These are phyloP conservation scores for Mycena albidolilacea DNA, from an alignment of 768 basidiomycete genomes.

Conservation along the genomic window DNA sequence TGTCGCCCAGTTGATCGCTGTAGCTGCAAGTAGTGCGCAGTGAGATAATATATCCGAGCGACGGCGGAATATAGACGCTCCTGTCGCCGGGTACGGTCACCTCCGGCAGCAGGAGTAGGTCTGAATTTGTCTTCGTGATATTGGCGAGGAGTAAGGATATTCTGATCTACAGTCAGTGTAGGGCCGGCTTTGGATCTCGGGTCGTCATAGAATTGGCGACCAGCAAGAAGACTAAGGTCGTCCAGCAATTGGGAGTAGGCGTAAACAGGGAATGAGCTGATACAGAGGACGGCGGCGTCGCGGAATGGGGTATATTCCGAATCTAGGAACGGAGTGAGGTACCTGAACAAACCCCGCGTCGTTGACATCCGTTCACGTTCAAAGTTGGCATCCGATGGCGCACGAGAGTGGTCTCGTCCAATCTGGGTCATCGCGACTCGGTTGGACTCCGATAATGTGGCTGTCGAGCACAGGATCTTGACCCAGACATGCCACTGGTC, in stretches of 20 bases:
- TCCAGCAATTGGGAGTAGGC: conserved; percentile 88
- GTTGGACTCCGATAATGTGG: conserved; percentile 72
- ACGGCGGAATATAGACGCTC: conserved; percentile 89
- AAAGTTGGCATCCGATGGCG: conserved; percentile 79
- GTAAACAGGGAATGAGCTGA: conserved; percentile 86
- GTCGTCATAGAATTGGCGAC: conserved; percentile 90
- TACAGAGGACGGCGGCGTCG: conserved; percentile 88
- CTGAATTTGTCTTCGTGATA: conserved; percentile 77
- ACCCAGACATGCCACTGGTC: conserved; percentile 91
- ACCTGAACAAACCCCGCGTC: conserved; percentile 86
- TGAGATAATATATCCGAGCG: conserved; percentile 90
- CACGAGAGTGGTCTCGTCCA: conserved; percentile 78
- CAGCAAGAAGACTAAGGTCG: conserved; percentile 84
- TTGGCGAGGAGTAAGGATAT: conserved; percentile 64
- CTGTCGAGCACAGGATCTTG: conserved; percentile 88
- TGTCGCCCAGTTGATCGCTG: conserved; percentile 78
- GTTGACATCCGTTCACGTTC: conserved; percentile 89
- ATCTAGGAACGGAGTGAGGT: conserved; percentile 89
- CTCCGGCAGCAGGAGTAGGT: conserved; percentile 56
- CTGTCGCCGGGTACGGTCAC: conserved; percentile 77
- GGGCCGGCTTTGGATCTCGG: conserved; percentile 60
- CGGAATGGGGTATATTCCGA: conserved; percentile 88
- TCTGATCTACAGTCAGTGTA: conserved; percentile 55
- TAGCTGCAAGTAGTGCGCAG: conserved; percentile 82
- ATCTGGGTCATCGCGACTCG: conserved; percentile 68